phyloP scores from a whole-genome alignment of 225 moss, liverwort and hornwort species.

The Lunularia cruciata region DNA sequence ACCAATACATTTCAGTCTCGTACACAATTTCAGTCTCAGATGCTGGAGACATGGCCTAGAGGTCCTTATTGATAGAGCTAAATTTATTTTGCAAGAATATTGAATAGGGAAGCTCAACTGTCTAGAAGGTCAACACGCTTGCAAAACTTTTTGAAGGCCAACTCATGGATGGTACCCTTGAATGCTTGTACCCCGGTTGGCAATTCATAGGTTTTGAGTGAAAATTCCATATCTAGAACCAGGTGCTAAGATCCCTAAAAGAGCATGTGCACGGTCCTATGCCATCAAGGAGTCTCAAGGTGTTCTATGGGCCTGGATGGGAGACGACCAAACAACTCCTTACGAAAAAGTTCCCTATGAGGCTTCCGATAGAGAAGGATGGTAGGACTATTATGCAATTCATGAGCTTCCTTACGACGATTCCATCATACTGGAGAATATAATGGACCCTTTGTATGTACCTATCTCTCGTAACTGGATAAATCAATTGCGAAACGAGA shows the following conservation, averaged over 20 bases:
- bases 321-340: constrained; percentile 50
- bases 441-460: constrained; percentile 86
- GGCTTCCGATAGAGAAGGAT: constrained; percentile 54
- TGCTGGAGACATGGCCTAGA: too few species aligned
- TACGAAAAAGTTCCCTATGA: constrained; percentile 68
- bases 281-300: constrained; percentile 69
- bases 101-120: too few species aligned
- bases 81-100: too few species aligned
- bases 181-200: constrained; percentile 95
- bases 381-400: constrained; percentile 35
- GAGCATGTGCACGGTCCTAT: constrained; percentile 77
- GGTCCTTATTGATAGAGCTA: too few species aligned
- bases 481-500: constrained; percentile 61
- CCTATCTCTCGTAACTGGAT: constrained; percentile 85
- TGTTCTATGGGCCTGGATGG: constrained; percentile 92
- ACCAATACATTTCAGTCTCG: too few species aligned
- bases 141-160: constrained; percentile 95
- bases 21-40: too few species aligned
- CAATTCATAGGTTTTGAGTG: constrained; percentile 73
- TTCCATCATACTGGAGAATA: constrained; percentile 75
- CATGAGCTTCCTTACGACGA: constrained; percentile 92
- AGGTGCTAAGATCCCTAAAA: constrained; percentile 76
- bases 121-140: constrained; percentile 55
- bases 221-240: constrained; percentile 83
- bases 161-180: constrained; percentile 75